Evolutionary conservation across 2,329 filamentous ascomycete genomes (phyloP).

Genomic region (Sporothrix sp.): DNA sequence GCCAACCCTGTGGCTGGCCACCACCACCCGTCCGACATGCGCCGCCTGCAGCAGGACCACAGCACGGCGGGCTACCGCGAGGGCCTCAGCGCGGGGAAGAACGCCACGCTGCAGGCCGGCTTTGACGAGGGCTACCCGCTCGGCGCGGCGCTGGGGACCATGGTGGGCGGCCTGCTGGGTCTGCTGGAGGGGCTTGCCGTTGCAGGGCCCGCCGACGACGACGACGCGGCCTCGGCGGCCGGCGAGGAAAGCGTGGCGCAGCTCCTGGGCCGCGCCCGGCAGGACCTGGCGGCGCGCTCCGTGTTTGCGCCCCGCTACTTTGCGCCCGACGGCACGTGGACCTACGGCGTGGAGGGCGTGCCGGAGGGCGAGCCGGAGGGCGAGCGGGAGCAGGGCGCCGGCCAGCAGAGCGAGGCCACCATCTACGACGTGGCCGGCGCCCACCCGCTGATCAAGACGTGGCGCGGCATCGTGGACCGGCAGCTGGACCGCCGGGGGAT

Average conservation of each 20-base stretch:
- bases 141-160: constrained; percentile 69
- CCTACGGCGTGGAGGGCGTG: constrained; percentile 42
- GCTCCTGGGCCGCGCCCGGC: constrained; percentile 40
- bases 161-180: constrained; percentile 66
- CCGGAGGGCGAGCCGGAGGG: too few species aligned
- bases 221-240: constrained; percentile 16
- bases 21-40: constrained; percentile 53
- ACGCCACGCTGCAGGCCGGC: constrained; percentile 65
- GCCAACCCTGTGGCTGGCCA: background rate
- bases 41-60: constrained; percentile 64
- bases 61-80: constrained; percentile 84
- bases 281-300: constrained; percentile 49
- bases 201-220: constrained; percentile 27
- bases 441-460: constrained; percentile 58
- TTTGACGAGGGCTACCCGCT: constrained; percentile 88
- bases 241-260: constrained; percentile 8
- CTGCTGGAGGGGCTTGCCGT: constrained; percentile 60
- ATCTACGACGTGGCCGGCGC: constrained; percentile 54
- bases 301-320: constrained; percentile 61
- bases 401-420: constrained; percentile 26
- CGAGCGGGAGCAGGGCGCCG: too few species aligned
- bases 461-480: constrained; percentile 38
- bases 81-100: constrained; percentile 69
- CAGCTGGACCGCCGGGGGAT: constrained; percentile 27
- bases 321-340: constrained; percentile 61